Percentiles rank a stretch among this genome's conserved stretches.
These are phyloP conservation scores for Glycine tomentella DNA, from an alignment of 306 rosid species.

Conservation along the genomic window DNA sequence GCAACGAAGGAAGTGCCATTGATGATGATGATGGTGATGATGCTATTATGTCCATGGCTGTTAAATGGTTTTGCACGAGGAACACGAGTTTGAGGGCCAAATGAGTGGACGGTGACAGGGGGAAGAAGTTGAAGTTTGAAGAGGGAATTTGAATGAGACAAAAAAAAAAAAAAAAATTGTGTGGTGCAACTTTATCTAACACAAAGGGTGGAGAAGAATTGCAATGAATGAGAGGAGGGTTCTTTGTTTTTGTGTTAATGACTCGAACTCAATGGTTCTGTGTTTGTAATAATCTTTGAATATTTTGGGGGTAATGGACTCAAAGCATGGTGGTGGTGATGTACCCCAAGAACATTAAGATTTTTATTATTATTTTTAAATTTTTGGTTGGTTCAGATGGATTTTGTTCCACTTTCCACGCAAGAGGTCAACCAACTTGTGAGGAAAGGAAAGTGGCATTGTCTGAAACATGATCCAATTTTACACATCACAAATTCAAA, in stretches of 20 bases:
- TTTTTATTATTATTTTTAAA: too few relatives aligned
- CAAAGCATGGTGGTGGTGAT: constrained; percentile 2
- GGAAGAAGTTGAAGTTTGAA: constrained; percentile 4
- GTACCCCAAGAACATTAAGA: too few relatives aligned
- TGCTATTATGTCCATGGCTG: constrained; percentile 58
- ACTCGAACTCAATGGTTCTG: background rate
- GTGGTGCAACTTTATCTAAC: constrained; percentile 39
- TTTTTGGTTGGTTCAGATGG: background rate
- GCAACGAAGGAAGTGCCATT: constrained; percentile 55
- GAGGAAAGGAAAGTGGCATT: too few relatives aligned
- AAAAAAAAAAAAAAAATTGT: background rate
- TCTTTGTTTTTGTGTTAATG: background rate
- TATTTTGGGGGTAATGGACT: background rate
- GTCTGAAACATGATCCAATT: constrained; percentile 4
- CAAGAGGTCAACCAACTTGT: background rate
- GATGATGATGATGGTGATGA: constrained; percentile 42
- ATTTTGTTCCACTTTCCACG: constrained; percentile 38
- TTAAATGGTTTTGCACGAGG: constrained; percentile 2
- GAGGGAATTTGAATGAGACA: constrained; percentile 44
- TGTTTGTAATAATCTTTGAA: background rate
- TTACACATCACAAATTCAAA: constrained; percentile 5
- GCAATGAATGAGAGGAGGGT: background rate
- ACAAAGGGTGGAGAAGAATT: constrained; percentile 31
- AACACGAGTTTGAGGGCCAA: constrained; percentile 23
- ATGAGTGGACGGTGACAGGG: background rate